Conservation (phyloP, 2,329 filamentous ascomycete species). For the Pseudogymnoascus sp. region DNA sequence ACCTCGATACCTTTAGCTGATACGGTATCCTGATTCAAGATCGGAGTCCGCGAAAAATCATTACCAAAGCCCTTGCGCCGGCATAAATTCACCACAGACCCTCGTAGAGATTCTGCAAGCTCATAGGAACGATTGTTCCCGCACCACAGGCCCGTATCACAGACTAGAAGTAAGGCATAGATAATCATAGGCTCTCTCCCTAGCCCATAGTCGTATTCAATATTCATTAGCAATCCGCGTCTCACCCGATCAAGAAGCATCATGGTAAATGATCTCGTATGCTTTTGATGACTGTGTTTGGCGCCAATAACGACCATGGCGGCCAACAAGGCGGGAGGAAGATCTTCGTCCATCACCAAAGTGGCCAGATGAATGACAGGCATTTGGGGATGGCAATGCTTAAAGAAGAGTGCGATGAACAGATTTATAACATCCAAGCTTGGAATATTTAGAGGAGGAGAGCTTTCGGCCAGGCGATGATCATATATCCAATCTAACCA, state of each 20-base stretch:
- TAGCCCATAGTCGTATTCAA: constrained; percentile 19
- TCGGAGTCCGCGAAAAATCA: not conserved
- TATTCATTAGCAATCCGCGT: constrained; percentile 19
- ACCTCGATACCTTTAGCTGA: not conserved
- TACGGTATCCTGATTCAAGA: not conserved
- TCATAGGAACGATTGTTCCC: constrained; percentile 23
- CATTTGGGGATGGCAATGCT: constrained; percentile 22
- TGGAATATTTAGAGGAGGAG: constrained; percentile 14
- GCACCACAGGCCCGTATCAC: constrained; percentile 21
- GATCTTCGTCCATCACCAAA: constrained; percentile 18
- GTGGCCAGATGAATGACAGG: constrained; percentile 23
- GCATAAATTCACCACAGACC: constrained; percentile 14
- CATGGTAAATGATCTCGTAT: constrained; percentile 21
- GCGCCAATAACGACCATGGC: constrained; percentile 22
- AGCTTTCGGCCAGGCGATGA: not conserved
- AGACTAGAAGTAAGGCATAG: constrained; percentile 21
- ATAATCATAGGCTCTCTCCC: constrained; percentile 22
- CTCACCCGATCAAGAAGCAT: constrained; percentile 20
- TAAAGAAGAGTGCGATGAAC: constrained; percentile 22
- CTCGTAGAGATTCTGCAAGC: constrained; percentile 20
- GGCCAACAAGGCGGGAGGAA: constrained; percentile 20
- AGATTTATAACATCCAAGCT: constrained; percentile 19
- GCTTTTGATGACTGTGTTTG: constrained; percentile 19
- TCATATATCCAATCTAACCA: not conserved
- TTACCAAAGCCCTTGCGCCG: not conserved